Evolutionary conservation across 2,329 filamentous ascomycete species (phyloP).

Genomic region (Ophiostoma ulmi): DNA sequence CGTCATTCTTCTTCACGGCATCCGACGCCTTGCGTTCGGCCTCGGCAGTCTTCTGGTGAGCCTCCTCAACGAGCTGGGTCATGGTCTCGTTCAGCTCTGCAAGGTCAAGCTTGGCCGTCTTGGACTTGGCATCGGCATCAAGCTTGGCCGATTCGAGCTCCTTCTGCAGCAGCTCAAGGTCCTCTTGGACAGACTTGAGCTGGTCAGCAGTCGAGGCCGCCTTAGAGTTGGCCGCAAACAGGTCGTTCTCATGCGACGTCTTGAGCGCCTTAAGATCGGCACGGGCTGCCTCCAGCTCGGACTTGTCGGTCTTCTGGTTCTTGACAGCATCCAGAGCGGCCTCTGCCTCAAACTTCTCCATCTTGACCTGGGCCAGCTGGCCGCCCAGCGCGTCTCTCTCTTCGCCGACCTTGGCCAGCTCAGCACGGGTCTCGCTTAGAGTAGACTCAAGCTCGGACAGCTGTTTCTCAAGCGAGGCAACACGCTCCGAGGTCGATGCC

Average conservation of each 20-base stretch:
- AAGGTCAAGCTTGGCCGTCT: constrained; percentile 56
- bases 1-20: constrained; percentile 50
- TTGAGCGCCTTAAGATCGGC: constrained; percentile 47
- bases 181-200: constrained; percentile 38
- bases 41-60: constrained; percentile 41
- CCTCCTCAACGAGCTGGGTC: constrained; percentile 56
- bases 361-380: constrained; percentile 55
- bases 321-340: constrained; percentile 56
- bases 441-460: constrained; percentile 38
- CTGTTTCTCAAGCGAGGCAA: constrained; percentile 39
- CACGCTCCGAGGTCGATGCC: constrained; percentile 38
- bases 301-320: constrained; percentile 53
- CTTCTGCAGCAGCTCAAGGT: constrained; percentile 47
- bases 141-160: constrained; percentile 50
- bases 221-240: constrained; percentile 35
- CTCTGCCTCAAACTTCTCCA: constrained; percentile 54
- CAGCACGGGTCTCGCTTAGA: constrained; percentile 37
- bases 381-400: constrained; percentile 49
- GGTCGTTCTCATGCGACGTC: constrained; percentile 37
- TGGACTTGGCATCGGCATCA: constrained; percentile 47
- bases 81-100: constrained; percentile 60
- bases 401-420: constrained; percentile 42
- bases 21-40: constrained; percentile 51
- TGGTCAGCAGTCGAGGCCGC: constrained; percentile 37
- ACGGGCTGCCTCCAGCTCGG: constrained; percentile 49